phyloP scores from a whole-genome alignment of 2,329 filamentous ascomycete genomes.

The Colletotrichum liaoningense region DNA sequence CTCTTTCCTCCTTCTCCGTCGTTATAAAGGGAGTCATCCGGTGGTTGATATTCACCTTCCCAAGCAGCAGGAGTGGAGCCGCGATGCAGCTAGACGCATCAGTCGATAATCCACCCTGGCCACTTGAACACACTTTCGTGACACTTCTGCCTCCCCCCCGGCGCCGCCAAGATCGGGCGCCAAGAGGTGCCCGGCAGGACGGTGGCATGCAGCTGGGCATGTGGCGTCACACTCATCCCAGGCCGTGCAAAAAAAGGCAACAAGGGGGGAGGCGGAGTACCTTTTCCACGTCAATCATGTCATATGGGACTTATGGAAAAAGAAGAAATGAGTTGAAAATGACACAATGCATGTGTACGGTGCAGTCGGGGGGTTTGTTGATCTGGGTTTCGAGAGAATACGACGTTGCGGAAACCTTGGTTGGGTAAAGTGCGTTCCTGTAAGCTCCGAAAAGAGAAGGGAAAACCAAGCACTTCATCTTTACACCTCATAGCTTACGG shows the following conservation, averaged over 20 bases:
- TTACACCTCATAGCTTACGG: too few relatives aligned
- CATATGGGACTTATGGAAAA: neutral
- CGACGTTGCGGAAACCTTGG: neutral
- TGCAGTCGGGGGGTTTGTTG: neutral
- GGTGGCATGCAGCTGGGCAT: conserved; percentile 8
- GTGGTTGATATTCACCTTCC: neutral
- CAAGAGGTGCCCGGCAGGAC: neutral
- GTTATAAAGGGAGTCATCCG: neutral
- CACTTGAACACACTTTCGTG: neutral
- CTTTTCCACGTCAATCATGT: neutral
- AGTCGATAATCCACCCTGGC: neutral
- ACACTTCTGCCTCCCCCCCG: too few relatives aligned
- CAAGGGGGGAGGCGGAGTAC: neutral
- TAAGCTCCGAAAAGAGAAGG: neutral
- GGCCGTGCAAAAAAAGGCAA: neutral
- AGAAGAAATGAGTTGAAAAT: neutral
- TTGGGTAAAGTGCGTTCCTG: neutral
- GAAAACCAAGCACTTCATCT: too few relatives aligned
- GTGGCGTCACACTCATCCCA: conserved; percentile 7
- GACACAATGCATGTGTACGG: neutral
- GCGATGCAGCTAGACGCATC: neutral
- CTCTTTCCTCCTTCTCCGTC: neutral
- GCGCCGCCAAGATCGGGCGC: conserved; percentile 3
- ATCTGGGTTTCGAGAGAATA: neutral
- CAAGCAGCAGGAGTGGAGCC: neutral